These are phyloP conservation scores for Murraya koenigii DNA, from an alignment of 345 rosid genomes.

Conservation along the genomic window DNA sequence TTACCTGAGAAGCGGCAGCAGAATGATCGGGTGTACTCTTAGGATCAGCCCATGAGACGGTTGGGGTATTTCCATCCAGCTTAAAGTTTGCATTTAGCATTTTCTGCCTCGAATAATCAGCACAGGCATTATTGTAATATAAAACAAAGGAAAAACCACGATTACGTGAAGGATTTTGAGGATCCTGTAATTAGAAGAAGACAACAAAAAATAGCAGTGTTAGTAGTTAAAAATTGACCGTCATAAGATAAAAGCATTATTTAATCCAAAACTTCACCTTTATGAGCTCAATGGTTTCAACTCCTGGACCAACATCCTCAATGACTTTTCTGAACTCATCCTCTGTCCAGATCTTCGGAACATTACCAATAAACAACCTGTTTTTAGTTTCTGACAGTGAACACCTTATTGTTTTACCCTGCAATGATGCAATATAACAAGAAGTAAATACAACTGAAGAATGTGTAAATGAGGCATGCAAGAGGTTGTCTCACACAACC, in stretches of 20 bases:
- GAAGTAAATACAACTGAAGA: conserved; percentile 2
- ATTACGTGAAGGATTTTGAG: conserved; percentile 72
- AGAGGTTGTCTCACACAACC: neutral
- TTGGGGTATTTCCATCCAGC: conserved; percentile 90
- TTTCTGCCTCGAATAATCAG: conserved; percentile 95
- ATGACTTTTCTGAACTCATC: conserved; percentile 80
- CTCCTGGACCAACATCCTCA: conserved; percentile 91
- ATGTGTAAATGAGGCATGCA: neutral
- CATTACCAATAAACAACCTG: conserved; percentile 88
- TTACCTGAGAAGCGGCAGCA: conserved; percentile 93
- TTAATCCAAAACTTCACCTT: conserved; percentile 47
- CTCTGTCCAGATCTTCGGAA: conserved; percentile 92
- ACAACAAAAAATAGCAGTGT: conserved; percentile 7
- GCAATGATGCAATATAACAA: conserved; percentile 21
- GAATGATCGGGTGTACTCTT: conserved; percentile 94
- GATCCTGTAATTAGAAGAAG: conserved; percentile 61
- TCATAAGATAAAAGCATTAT: conserved; percentile 1
- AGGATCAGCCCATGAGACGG: conserved; percentile 99
- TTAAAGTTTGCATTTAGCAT: conserved; percentile 78
- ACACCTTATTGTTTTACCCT: conserved; percentile 96
- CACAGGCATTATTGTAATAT: conserved; percentile 97
- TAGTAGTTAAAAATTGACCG: conserved; percentile 8
- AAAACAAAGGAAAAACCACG: conserved; percentile 96
- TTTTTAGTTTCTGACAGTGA: conserved; percentile 92
- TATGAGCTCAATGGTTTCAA: conserved; percentile 85